Conservation (phyloP, 805 yeast genomes). For the Saturnispora mendoncae region DNA sequence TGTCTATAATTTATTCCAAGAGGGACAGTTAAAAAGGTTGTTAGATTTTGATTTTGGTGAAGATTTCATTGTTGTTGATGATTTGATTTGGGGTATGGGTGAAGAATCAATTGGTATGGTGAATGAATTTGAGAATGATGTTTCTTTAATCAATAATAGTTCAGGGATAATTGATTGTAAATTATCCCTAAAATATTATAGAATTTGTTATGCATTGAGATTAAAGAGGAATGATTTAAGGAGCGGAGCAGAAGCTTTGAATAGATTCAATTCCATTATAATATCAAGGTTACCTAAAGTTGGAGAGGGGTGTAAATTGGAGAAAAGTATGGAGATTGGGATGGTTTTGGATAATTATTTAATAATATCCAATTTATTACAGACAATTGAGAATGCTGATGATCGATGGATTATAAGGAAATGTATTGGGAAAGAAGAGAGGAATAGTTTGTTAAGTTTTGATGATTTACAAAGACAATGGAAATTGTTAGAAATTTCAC, state of each 20-base stretch:
- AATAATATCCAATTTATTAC: conserved; percentile 32
- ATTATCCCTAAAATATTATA: conserved; percentile 35
- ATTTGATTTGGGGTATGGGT: conserved; percentile 29
- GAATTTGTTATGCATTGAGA: conserved; percentile 45
- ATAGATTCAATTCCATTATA: conserved; percentile 30
- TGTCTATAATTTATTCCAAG: conserved; percentile 31
- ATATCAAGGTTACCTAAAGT: neutral
- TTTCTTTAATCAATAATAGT: too few relatives aligned
- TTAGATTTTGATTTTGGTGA: conserved; percentile 36
- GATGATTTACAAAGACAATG: neutral
- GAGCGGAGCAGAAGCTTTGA: conserved; percentile 38
- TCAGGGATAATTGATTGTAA: conserved; percentile 21
- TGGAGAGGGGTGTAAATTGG: conserved; percentile 1
- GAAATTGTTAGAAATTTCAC: neutral
- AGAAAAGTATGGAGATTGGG: conserved; percentile 13
- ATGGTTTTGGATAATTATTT: conserved; percentile 30
- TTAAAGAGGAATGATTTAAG: conserved; percentile 40
- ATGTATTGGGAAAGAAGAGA: conserved; percentile 2
- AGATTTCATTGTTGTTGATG: conserved; percentile 35
- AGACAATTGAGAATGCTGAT: conserved; percentile 27
- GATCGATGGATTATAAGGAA: conserved; percentile 35
- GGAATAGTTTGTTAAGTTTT: neutral
- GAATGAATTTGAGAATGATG: conserved; percentile 17
- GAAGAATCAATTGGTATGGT: conserved; percentile 16
- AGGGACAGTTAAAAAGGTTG: conserved; percentile 33